These are phyloP conservation scores for Scorias spongiosa DNA, from an alignment of 2,329 filamentous ascomycete genomes.

Conservation along the genomic window DNA sequence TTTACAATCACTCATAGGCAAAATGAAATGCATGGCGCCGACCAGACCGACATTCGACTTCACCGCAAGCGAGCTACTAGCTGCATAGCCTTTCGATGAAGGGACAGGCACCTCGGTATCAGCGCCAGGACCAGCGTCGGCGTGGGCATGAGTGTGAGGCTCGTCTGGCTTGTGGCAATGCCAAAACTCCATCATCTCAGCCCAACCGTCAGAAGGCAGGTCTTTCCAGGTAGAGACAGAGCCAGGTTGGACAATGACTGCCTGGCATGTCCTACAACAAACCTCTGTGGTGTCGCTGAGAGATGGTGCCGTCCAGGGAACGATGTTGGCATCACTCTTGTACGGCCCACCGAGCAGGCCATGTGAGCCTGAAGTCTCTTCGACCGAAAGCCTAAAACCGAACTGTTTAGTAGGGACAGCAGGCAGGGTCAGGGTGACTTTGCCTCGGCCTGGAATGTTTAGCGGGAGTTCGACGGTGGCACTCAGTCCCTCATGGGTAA, in stretches of 20 bases:
- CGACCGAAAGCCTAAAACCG: constrained; percentile 39
- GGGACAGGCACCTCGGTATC: background rate
- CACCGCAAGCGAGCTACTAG: constrained; percentile 57
- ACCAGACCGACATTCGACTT: constrained; percentile 57
- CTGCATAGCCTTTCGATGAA: constrained; percentile 59
- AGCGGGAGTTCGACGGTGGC: constrained; percentile 33
- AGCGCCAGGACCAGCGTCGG: constrained; percentile 24
- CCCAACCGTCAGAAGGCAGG: constrained; percentile 91
- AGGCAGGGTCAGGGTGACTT: constrained; percentile 36
- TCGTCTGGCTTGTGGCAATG: constrained; percentile 86
- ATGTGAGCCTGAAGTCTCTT: constrained; percentile 18
- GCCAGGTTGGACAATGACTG: constrained; percentile 11
- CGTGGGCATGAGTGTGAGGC: constrained; percentile 32
- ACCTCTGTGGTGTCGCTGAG: constrained; percentile 15
- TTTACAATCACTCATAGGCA: constrained; percentile 51
- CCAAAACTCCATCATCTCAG: constrained; percentile 99
- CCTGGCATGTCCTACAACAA: constrained; percentile 14
- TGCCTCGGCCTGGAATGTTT: constrained; percentile 26
- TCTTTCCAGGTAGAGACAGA: constrained; percentile 62
- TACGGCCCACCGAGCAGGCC: constrained; percentile 5
- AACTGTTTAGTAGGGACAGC: constrained; percentile 32
- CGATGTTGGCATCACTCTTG: constrained; percentile 19
- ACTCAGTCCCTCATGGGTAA: constrained; percentile 31
- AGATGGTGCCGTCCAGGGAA: constrained; percentile 29
- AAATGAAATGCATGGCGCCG: constrained; percentile 61